These are phyloP conservation scores for Heritiera littoralis DNA, from an alignment of 345 rosid species.

Conservation along the genomic window DNA sequence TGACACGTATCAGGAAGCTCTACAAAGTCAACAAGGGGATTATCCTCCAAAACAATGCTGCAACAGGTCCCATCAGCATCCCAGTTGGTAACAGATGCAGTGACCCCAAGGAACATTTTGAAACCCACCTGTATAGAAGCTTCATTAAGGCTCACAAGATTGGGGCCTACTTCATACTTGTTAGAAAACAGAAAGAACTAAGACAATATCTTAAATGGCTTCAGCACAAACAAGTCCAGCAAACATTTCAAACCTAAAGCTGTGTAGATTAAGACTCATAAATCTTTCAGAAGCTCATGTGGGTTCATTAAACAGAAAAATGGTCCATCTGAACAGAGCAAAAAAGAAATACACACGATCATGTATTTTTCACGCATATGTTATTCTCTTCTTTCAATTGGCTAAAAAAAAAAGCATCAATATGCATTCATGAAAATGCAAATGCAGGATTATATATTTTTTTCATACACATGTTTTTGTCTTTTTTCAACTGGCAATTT, in stretches of 20 bases:
- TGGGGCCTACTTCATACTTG: not conserved
- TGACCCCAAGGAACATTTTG: conserved; percentile 93
- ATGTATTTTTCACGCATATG: not conserved
- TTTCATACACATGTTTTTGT: not conserved
- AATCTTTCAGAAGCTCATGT: not conserved
- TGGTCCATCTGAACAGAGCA: not conserved
- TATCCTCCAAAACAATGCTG: conserved; percentile 81
- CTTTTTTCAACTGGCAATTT: not conserved
- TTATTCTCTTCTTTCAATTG: not conserved
- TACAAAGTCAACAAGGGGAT: conserved; percentile 89
- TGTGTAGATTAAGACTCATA: not conserved
- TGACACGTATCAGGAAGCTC: conserved; percentile 95
- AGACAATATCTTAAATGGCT: not conserved
- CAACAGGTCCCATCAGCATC: conserved; percentile 86
- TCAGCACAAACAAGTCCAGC: conserved; percentile 4
- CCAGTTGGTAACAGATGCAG: conserved; percentile 84
- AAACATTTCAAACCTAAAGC: not conserved
- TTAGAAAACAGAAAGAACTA: not conserved
- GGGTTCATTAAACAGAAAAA: not conserved
- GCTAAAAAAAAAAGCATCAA: too few species aligned
- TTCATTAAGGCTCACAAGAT: conserved; percentile 6
- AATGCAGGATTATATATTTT: not conserved
- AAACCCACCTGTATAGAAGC: conserved; percentile 65
- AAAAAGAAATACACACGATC: not conserved
- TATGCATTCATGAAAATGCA: not conserved